phyloP scores from a whole-genome alignment of 2,329 filamentous ascomycete species.

The Elsinoe arachidis region DNA sequence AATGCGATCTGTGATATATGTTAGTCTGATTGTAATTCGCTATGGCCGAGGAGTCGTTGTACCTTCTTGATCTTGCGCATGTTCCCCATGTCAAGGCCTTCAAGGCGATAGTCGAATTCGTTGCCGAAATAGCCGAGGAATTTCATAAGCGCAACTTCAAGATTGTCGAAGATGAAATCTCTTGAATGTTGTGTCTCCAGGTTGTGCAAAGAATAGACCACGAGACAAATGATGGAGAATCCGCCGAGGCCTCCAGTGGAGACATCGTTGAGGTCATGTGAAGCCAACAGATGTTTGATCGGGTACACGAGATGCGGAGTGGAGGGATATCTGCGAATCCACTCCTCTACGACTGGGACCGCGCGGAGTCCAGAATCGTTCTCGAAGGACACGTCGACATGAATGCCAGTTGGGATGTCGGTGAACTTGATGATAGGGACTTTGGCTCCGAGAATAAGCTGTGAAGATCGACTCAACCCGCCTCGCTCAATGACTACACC shows the following conservation, averaged over 20 bases:
- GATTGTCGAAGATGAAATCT: constrained; percentile 12
- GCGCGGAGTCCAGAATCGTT: constrained; percentile 75
- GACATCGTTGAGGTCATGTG: constrained; percentile 86
- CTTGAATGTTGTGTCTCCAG: constrained; percentile 52
- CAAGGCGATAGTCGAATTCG: constrained; percentile 59
- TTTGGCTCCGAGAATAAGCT: constrained; percentile 66
- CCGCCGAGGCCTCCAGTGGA: constrained; percentile 85
- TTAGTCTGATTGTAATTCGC: background rate
- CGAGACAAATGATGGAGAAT: constrained; percentile 87
- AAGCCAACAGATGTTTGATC: constrained; percentile 85
- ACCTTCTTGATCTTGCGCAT: constrained; percentile 73
- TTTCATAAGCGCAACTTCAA: constrained; percentile 55
- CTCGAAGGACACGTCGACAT: constrained; percentile 91
- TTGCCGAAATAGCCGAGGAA: constrained; percentile 89
- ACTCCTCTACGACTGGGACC: constrained; percentile 68
- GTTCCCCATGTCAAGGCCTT: constrained; percentile 67
- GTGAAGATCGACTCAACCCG: constrained; percentile 16
- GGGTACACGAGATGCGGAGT: constrained; percentile 82
- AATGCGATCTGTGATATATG: constrained; percentile 35
- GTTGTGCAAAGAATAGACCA: constrained; percentile 78
- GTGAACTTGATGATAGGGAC: constrained; percentile 91
- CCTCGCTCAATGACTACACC: constrained; percentile 39
- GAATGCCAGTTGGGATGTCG: constrained; percentile 67
- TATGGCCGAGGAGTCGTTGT: constrained; percentile 15
- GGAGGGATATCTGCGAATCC: constrained; percentile 70